Evolutionary conservation across 1,284 basidiomycete species (phyloP), one percentile per base, ranked within the genome.

Genomic region (Austropuccinia psidii): DNA sequence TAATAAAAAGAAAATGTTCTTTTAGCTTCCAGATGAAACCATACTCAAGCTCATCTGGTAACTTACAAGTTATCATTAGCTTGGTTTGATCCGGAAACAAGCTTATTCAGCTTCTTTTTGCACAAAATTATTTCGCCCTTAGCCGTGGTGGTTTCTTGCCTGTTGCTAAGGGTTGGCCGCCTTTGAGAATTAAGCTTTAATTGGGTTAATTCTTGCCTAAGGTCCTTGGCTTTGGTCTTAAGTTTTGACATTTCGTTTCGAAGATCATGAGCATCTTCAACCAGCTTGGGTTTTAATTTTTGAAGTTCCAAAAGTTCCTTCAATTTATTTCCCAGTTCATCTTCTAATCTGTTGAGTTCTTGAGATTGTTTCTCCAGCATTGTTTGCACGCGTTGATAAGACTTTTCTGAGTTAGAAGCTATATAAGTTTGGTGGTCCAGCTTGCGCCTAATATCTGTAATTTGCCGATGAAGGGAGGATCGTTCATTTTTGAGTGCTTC

Each of bases 21-120:
- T 52, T 45, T 41, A n/a, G n/a, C n/a, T n/a, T n/a, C n/a, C n/a
- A n/a, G n/a, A n/a, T n/a, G n/a, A n/a, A n/a, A n/a, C n/a, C n/a
- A n/a, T n/a, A n/a, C n/a, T n/a, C 83, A 77, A 89, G 88, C 54
- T 80, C 83, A 70, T 83, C 82, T 78, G 85, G 77, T 47, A 84
- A 81, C 35, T 85, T 83, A 11, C 54, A 11, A 55, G 8, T 4
- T 7, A 24, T 19, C 21, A 6, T 17, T 33, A 35, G 8, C 15
- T 33, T 2, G 4, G 33, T 29, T 29, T 29, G 17, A 29, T 5
- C 27, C 33, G 15, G 11, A 31, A 61, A 41, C 15, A 6, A 41
- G 37, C 39, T 74, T n/a, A 21, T 57, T 60, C 62, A 74, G 24
- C 62, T 74, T 47, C 37, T 65, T 66, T 29, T 66, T 74, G 27